Evolutionary conservation across 768 basidiomycete species (phyloP).

Genomic region (Agrocybe pediades): DNA sequence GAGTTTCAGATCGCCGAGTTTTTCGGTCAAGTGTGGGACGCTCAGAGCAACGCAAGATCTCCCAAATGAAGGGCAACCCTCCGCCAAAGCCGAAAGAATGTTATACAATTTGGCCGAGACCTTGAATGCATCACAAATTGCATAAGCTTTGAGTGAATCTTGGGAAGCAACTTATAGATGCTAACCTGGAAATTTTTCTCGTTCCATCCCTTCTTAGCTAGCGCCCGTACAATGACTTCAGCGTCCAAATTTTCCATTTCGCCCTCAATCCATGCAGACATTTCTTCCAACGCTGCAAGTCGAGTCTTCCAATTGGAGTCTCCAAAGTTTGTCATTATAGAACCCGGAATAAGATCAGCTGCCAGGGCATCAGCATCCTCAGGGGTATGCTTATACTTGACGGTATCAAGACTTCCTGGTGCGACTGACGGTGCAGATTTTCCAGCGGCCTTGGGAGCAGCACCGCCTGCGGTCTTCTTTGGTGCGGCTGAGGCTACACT

Average conservation of each 20-base stretch:
- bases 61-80: constrained; percentile 81
- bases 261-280: constrained; percentile 80
- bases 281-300: constrained; percentile 83
- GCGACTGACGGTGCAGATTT: constrained; percentile 53
- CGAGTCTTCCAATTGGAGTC: constrained; percentile 94
- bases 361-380: constrained; percentile 91
- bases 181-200: constrained; percentile 98
- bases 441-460: constrained; percentile 46
- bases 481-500: constrained; percentile 32
- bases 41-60: constrained; percentile 82
- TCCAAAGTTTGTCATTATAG: constrained; percentile 71
- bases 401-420: constrained; percentile 67
- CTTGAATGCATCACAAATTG: constrained; percentile 38
- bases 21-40: constrained; percentile 84
- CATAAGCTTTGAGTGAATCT: background rate
- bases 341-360: constrained; percentile 67
- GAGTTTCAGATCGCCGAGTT: constrained; percentile 93
- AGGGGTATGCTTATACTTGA: constrained; percentile 89
- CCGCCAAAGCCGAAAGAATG: constrained; percentile 71
- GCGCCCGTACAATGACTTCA: constrained; percentile 84
- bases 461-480: constrained; percentile 48
- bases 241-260: constrained; percentile 70
- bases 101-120: constrained; percentile 90
- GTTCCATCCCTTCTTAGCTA: constrained; percentile 94
- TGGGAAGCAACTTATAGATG: background rate